Evolutionary conservation across 176 grass and related monocot genomes (phyloP), one percentile per base, ranked within the genome.

Genomic region (Calamus simplicifolius): DNA sequence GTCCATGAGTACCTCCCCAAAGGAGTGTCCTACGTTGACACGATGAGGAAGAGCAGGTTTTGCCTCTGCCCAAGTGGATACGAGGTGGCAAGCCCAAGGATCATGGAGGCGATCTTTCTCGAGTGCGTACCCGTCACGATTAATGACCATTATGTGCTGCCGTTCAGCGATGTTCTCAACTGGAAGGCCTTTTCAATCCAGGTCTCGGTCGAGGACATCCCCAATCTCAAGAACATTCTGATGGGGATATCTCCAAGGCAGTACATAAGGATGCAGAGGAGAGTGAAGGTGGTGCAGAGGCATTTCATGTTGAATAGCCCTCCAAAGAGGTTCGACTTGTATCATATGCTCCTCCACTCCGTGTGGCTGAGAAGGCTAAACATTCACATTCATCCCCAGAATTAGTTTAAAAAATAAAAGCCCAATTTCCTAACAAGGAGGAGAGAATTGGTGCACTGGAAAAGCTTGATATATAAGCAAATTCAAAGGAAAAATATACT

Each of bases 321-420:
- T 17, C 83, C 80, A 0, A 50, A 59, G 27, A 63, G 86, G 58
- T 95, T 81, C 58, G 86, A 95, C 56, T 63, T 78, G 30, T 90
- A 90, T 56, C 86, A 90, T 49, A 95, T 95, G 86, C 74, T 95
- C 59, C 73, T 95, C 6, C 91, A 95, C 57, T 95, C 91, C 2
- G 53, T 90, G 1, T 95, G 91, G 91, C 91, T 95, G 16, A 68
- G 91, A n/a, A 60, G 91, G 50, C 82, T 95, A 52, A 95, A 95
- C 30, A 51, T 85, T 35, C 56, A 68, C 62, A 62, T 95, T 30
- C 31, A 16, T 19, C 2, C 29, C 43, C 23, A 18, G 16, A 17
- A 50, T n/a, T 80, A 55, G 79, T 61, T 13, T 16, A 23, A 23
- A 23, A 23, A 1, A 23, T 28, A 10, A 3, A 25, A 19, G 52